Evolutionary conservation across 306 rosid genomes (phyloP).

Genomic region (Vicia sativa): DNA sequence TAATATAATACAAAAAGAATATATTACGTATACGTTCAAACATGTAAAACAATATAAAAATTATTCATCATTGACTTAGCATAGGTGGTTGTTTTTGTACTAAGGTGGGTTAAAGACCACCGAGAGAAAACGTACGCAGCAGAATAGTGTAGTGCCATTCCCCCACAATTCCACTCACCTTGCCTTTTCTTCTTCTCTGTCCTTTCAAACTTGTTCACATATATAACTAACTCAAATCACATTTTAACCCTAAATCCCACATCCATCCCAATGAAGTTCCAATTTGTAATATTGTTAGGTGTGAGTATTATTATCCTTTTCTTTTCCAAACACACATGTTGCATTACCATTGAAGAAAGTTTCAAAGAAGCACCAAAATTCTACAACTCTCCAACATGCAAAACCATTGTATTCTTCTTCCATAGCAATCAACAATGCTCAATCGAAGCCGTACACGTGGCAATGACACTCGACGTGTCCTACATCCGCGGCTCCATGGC

Average conservation of each 20-base stretch:
- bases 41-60: constrained; percentile 8
- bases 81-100: neutral
- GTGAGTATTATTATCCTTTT: neutral
- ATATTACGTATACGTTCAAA: neutral
- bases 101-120: neutral
- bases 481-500: constrained; percentile 98
- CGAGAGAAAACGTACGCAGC: constrained; percentile 2
- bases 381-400: constrained; percentile 75
- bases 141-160: neutral
- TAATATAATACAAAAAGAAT: neutral
- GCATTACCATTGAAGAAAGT: constrained; percentile 20
- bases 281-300: neutral
- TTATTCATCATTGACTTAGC: neutral
- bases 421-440: constrained; percentile 35
- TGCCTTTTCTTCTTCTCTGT: neutral
- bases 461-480: constrained; percentile 84
- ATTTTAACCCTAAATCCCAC: neutral
- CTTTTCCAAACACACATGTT: constrained; percentile 8
- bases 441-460: constrained; percentile 58
- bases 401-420: neutral
- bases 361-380: constrained; percentile 89
- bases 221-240: constrained; percentile 3
- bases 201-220: neutral
- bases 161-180: constrained; percentile 7
- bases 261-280: neutral